Conservation (phyloP, 1,284 basidiomycete species). For the Ustilago loliicola region DNA sequence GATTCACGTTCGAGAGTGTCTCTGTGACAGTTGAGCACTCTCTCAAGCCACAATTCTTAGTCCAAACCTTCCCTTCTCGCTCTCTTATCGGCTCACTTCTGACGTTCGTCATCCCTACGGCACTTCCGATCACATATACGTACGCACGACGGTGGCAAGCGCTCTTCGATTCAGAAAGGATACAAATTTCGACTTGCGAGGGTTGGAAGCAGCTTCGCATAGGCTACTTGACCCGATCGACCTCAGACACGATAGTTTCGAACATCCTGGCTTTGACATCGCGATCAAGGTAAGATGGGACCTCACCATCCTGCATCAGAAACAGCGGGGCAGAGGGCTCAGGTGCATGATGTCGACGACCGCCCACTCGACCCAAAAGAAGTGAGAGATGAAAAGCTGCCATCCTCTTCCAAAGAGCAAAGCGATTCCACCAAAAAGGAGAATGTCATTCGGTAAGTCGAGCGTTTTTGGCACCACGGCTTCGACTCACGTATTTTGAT, state of each 20-base stretch:
- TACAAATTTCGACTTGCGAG: too few species aligned
- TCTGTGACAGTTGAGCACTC: slow-evolving; percentile 1
- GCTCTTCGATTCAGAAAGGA: too few species aligned
- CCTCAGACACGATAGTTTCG: too few species aligned
- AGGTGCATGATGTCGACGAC: slow-evolving; percentile 34
- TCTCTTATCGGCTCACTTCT: neutral
- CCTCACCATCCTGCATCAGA: slow-evolving; percentile 44
- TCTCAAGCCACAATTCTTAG: neutral
- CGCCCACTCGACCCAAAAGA: slow-evolving; percentile 1
- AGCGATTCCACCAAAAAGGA: slow-evolving; percentile 31
- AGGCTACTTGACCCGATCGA: too few species aligned
- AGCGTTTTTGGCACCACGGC: neutral
- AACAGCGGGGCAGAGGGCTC: slow-evolving; percentile 40
- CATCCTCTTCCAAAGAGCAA: slow-evolving; percentile 7
- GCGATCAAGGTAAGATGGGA: slow-evolving; percentile 19
- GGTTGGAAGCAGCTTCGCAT: neutral
- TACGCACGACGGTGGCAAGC: too few species aligned
- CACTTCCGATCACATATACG: neutral
- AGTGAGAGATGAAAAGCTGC: neutral
- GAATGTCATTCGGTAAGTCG: slow-evolving; percentile 38
- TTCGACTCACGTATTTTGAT: neutral
- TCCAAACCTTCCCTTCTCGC: neutral
- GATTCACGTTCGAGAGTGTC: neutral
- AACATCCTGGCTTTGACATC: neutral
- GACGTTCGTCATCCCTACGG: neutral